A percentile compares a stretch with the other conserved stretches of the same genome.
phyloP scores from a whole-genome alignment of 257 asterid genomes.

The Euphrasia confusa region DNA sequence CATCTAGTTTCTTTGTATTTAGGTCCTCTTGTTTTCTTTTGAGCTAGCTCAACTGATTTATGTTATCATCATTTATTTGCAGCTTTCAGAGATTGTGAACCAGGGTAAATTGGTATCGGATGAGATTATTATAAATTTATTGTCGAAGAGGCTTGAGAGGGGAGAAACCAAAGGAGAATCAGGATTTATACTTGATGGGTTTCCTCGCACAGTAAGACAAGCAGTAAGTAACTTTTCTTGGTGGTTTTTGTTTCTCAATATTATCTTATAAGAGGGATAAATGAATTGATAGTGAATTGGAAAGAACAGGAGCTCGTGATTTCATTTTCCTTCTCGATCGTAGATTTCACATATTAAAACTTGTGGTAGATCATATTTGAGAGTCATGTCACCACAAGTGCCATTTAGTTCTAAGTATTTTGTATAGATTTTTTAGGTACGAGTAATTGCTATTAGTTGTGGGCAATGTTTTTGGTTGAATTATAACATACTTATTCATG shows the following conservation, averaged over 20 bases:
- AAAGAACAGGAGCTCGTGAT: not conserved
- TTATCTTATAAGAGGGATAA: constrained; percentile 9
- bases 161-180: constrained; percentile 33
- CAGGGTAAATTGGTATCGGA: constrained; percentile 95
- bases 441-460: not conserved
- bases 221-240: not conserved
- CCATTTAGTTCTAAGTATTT: not conserved
- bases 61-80: not conserved
- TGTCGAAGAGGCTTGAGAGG: constrained; percentile 85
- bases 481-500: too few relatives aligned
- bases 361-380: not conserved
- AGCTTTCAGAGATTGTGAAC: constrained; percentile 90
- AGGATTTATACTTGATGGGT: constrained; percentile 12
- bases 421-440: not conserved
- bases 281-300: not conserved
- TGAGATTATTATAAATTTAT: constrained; percentile 72
- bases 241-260: not conserved
- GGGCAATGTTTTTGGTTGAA: not conserved
- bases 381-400: constrained; percentile 7
- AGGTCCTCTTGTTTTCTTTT: not conserved
- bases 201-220: constrained; percentile 12
- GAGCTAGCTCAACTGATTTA: constrained; percentile 5
- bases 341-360: constrained; percentile 2
- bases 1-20: too few relatives aligned
- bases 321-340: not conserved